Evolutionary conservation across 305 asterid species (phyloP).

Genomic region (Rubia tinctorum): DNA sequence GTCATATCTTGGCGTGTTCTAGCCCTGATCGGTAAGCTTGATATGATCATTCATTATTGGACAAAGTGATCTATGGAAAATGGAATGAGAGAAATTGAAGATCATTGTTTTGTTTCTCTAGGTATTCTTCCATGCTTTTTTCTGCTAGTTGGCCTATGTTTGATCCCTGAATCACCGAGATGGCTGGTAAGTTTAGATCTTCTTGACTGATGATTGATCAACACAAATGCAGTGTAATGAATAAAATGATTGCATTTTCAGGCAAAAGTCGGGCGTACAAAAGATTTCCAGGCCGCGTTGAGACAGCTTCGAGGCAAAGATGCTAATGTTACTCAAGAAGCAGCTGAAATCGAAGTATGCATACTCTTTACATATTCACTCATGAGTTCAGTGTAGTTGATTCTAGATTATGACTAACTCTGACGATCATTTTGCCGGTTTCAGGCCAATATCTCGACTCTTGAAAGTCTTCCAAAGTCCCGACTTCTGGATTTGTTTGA

Average conservation of each 20-base stretch:
- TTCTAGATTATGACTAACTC: not conserved
- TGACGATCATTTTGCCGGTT: not conserved
- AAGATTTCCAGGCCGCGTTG: conserved; percentile 60
- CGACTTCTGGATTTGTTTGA: conserved; percentile 48
- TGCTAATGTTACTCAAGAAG: conserved; percentile 57
- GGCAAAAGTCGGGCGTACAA: conserved; percentile 71
- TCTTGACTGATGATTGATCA: not conserved
- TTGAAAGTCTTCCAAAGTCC: conserved; percentile 56
- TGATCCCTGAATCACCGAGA: conserved; percentile 89
- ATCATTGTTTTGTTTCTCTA: conserved; percentile 15
- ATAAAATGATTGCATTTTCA: conserved; percentile 23
- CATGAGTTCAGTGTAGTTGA: not conserved
- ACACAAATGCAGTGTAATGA: not conserved
- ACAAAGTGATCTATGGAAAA: not conserved
- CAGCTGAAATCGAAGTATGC: conserved; percentile 63
- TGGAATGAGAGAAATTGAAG: conserved; percentile 3
- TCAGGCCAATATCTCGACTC: conserved; percentile 45
- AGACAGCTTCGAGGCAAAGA: conserved; percentile 56
- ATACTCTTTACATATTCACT: not conserved
- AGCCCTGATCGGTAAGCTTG: conserved; percentile 58
- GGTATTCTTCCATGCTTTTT: conserved; percentile 71
- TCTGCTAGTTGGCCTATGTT: conserved; percentile 56
- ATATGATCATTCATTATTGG: not conserved
- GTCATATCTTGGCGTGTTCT: conserved; percentile 68
- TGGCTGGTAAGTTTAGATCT: conserved; percentile 69